Conservation (phyloP, 129 eudicot genomes). For the Saussurea involucrata region DNA sequence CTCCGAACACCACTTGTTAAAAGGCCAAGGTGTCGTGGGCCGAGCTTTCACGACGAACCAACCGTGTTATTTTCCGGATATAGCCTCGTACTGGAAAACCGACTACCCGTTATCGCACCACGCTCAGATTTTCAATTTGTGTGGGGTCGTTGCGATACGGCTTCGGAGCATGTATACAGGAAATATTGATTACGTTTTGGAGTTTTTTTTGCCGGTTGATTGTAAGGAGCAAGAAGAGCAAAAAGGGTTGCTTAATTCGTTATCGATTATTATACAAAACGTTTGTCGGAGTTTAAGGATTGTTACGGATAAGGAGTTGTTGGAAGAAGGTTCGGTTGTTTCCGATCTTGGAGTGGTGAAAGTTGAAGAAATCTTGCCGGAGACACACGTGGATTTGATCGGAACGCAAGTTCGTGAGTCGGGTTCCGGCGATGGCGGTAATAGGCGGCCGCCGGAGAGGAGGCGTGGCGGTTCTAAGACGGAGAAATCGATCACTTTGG, state of each 20-base stretch:
- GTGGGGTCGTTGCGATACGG: conserved; percentile 91
- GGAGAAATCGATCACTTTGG: conserved; percentile 71
- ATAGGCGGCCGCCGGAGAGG: conserved; percentile 45
- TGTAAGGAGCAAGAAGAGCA: conserved; percentile 64
- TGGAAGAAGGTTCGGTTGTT: conserved; percentile 43
- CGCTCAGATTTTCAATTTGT: conserved; percentile 64
- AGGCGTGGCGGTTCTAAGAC: conserved; percentile 53
- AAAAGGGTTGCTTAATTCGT: conserved; percentile 51
- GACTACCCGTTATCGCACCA: conserved; percentile 96
- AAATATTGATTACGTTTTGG: conserved; percentile 75
- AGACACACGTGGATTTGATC: conserved; percentile 13
- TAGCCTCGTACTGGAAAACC: conserved; percentile 47
- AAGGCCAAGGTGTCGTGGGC: conserved; percentile 89
- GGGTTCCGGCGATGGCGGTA: conserved; percentile 37
- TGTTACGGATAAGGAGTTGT: conserved; percentile 67
- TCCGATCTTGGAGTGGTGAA: conserved; percentile 14
- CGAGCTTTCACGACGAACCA: conserved; percentile 69
- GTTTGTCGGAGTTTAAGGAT: conserved; percentile 62
- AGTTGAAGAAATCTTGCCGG: conserved; percentile 32
- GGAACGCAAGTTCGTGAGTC: conserved; percentile 27
- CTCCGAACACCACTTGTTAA: conserved; percentile 75
- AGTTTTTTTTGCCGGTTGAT: conserved; percentile 71
- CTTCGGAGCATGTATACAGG: conserved; percentile 62
- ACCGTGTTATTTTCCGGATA: conserved; percentile 67
- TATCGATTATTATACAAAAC: conserved; percentile 63